These are phyloP conservation scores for Penstemon eatonii DNA, from an alignment of 257 asterid species.

Conservation along the genomic window DNA sequence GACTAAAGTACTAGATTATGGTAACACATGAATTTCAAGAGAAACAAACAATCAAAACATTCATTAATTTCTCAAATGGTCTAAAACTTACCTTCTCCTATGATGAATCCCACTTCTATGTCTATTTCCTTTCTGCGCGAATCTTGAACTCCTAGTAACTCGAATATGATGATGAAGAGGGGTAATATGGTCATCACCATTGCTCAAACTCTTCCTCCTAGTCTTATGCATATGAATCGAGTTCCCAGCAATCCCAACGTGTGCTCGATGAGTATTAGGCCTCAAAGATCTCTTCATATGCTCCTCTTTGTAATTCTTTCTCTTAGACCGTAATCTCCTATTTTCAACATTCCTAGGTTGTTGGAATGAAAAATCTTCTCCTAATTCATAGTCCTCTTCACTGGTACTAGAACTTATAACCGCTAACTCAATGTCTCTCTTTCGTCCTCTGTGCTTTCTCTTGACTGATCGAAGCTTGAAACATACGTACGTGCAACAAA, in stretches of 20 bases:
- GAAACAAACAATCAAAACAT: neutral
- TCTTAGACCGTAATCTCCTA: constrained; percentile 20
- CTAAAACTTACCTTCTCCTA: constrained; percentile 23
- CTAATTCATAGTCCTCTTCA: constrained; percentile 37
- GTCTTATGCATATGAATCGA: constrained; percentile 29
- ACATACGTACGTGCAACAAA: constrained; percentile 59
- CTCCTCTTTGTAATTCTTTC: constrained; percentile 44
- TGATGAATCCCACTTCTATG: constrained; percentile 32
- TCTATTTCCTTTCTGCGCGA: constrained; percentile 39
- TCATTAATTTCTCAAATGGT: neutral
- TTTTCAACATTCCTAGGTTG: constrained; percentile 24
- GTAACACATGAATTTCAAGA: too few relatives aligned
- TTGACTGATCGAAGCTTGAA: constrained; percentile 46
- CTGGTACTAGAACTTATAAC: constrained; percentile 24
- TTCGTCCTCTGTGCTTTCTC: constrained; percentile 34
- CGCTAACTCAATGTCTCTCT: constrained; percentile 40
- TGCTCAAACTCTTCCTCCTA: constrained; percentile 21
- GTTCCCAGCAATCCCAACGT: constrained; percentile 31
- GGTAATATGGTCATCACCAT: constrained; percentile 26
- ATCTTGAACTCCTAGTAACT: constrained; percentile 50
- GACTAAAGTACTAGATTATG: too few relatives aligned
- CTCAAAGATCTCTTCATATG: constrained; percentile 57
- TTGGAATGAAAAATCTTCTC: constrained; percentile 23
- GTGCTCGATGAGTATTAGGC: constrained; percentile 47
- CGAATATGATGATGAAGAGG: constrained; percentile 48